phyloP scores from a whole-genome alignment of 176 grass and related monocot genomes.

The Rhynchospora pubera region DNA sequence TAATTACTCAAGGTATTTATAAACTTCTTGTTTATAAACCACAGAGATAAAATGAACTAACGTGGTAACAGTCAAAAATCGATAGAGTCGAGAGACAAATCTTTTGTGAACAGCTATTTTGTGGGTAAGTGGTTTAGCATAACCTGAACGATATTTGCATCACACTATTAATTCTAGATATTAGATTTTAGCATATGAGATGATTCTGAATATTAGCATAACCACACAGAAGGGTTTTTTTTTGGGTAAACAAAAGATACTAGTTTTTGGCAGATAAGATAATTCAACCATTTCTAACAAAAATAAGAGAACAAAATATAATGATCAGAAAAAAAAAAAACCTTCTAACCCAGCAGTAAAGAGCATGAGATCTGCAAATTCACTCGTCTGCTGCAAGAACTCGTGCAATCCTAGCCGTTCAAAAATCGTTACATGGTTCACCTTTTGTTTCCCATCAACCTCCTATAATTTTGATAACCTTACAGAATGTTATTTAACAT shows the following conservation, averaged over 20 bases:
- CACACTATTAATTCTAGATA: neutral
- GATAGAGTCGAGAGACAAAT: conserved; percentile 81
- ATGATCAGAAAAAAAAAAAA: conserved; percentile 29
- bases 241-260: too few relatives aligned
- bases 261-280: neutral
- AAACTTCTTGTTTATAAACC: conserved; percentile 20
- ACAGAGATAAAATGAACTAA: conserved; percentile 38
- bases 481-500: conserved; percentile 28
- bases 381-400: conserved; percentile 72
- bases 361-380: conserved; percentile 97
- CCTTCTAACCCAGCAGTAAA: too few relatives aligned
- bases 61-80: conserved; percentile 89
- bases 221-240: too few relatives aligned
- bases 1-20: too few relatives aligned
- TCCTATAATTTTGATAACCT: conserved; percentile 45
- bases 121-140: conserved; percentile 93
- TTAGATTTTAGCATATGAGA: too few relatives aligned
- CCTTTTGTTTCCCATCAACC: conserved; percentile 73
- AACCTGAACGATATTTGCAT: conserved; percentile 49
- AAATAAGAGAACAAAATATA: conserved; percentile 14
- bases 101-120: conserved; percentile 77
- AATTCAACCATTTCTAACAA: neutral
- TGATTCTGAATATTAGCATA: too few relatives aligned
- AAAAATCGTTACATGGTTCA: conserved; percentile 95
- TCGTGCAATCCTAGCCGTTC: conserved; percentile 94